Base-by-base conservation (phyloP, 345 rosid species). In the Dovyalis caffra region DNA sequence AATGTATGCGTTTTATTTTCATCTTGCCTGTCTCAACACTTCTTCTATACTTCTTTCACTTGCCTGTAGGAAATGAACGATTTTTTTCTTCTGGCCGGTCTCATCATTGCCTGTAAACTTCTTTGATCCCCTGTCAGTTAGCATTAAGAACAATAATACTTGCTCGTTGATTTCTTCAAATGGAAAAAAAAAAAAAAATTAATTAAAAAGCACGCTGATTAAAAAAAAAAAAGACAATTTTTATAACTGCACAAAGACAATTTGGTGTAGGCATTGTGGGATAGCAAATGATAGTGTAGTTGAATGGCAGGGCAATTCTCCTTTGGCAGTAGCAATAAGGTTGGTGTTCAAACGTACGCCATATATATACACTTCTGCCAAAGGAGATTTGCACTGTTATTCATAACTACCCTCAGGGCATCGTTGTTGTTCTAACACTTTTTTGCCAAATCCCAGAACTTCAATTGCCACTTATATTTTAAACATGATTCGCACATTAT, bases 271-370 rank as follows among this genome's bases (percentile, higher is more conserved):
- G 65, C 7, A 5, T 62, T 20, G 33, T 21, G 64, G 29, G 29
- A 23, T 15, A 73, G 11, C 56, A 34, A n/a, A 18, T 38, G 69
- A 74, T 49, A 68, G 78, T 15, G 76, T 51, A 33, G 65, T 66
- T 47, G 84, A 87, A 87, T 80, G 51, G 80, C 90, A 82, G 87
- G 86, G 87, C 88, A 87, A 85, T 83, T 85, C 90, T 85, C 88
- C 88, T 87, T 84, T 86, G 91, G 93, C 93, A 87, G 80, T 16
- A 64, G 69, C 28, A 62, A 65, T 8, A n/a, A 6, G 12, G 8
- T 31, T 8, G 23, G 33, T 23, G 15, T 45, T n/a, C 31, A 43
- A 6, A 21, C 26, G 23, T 1, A 18, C 7, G 20, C 23, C 20
- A 12, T 6, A n/a, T n/a, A n/a, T n/a, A n/a, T n/a, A 2, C 25